Conservation (phyloP, 75 land plant species). For the Larix kaempferi region DNA sequence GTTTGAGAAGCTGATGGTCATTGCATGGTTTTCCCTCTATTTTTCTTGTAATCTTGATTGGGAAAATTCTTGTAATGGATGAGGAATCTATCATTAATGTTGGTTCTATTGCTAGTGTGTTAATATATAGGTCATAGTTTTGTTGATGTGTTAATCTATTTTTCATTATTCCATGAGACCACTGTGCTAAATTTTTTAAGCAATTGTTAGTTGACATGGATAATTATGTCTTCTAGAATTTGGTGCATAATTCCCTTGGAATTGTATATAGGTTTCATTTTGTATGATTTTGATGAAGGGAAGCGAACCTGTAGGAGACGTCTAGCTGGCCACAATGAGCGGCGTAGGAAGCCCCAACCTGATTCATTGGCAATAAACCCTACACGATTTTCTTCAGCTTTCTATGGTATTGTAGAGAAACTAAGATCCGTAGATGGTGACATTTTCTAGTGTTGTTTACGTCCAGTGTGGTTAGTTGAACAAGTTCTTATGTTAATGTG, state of each 20-base stretch:
- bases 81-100: not conserved
- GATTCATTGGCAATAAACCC: constrained; percentile 29
- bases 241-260: not conserved
- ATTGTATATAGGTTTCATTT: constrained; percentile 61
- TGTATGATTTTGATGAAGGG: constrained; percentile 79
- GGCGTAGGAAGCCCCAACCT: constrained; percentile 76
- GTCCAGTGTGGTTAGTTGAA: not conserved
- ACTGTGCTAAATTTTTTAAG: not conserved
- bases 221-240: not conserved
- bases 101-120: not conserved
- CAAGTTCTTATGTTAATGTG: not conserved
- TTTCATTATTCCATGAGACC: not conserved
- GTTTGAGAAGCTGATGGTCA: not conserved
- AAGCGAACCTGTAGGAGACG: constrained; percentile 93
- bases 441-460: not conserved
- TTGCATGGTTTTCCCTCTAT: not conserved
- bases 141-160: too few relatives aligned
- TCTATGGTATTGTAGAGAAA: constrained; percentile 30
- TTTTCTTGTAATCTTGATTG: not conserved
- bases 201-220: not conserved
- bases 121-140: too few relatives aligned
- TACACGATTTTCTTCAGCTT: constrained; percentile 29
- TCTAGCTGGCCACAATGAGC: constrained; percentile 77
- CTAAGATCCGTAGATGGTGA: not conserved
- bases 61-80: not conserved